Evolutionary conservation across 2,329 filamentous ascomycete species (phyloP).

Genomic region (Cytospora piceae): DNA sequence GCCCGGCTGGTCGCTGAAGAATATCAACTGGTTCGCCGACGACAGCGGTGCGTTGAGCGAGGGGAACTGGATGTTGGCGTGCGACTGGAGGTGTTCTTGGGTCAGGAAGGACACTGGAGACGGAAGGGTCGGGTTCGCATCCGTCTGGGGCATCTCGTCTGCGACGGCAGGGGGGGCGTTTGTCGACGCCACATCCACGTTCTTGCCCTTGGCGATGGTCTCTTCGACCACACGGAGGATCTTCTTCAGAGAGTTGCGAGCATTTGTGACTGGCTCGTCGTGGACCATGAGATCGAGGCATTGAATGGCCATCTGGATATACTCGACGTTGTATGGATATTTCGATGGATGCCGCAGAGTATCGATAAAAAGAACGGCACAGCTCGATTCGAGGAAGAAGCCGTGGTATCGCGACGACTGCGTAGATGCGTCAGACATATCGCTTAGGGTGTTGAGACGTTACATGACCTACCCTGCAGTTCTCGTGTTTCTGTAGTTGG

Average conservation of each 20-base stretch:
- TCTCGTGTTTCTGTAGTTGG: conserved; percentile 27
- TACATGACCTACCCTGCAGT: conserved; percentile 8
- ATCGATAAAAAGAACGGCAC: conserved; percentile 38
- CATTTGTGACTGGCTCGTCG: conserved; percentile 32
- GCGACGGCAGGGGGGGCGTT: conserved; percentile 16
- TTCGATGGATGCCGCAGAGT: conserved; percentile 37
- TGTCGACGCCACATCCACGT: conserved; percentile 4
- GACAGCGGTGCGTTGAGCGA: conserved; percentile 30
- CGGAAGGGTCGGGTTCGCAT: conserved; percentile 9
- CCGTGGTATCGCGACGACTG: conserved; percentile 30
- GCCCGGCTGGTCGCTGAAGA: conserved; percentile 32
- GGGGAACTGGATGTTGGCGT: conserved; percentile 33
- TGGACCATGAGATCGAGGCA: conserved; percentile 35
- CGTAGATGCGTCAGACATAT: neutral
- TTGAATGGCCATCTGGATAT: conserved; percentile 35
- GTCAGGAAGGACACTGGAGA: conserved; percentile 16
- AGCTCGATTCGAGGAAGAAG: conserved; percentile 39
- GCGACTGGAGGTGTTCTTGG: conserved; percentile 15
- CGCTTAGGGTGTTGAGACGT: neutral
- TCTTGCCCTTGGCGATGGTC: conserved; percentile 33
- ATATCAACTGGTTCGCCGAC: conserved; percentile 32
- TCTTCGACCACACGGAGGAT: conserved; percentile 33
- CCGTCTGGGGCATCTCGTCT: conserved; percentile 23
- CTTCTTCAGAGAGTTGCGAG: conserved; percentile 32
- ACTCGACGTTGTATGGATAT: conserved; percentile 38